Evolutionary conservation across 257 asterid genomes (phyloP).

Genomic region (Catharanthus roseus): DNA sequence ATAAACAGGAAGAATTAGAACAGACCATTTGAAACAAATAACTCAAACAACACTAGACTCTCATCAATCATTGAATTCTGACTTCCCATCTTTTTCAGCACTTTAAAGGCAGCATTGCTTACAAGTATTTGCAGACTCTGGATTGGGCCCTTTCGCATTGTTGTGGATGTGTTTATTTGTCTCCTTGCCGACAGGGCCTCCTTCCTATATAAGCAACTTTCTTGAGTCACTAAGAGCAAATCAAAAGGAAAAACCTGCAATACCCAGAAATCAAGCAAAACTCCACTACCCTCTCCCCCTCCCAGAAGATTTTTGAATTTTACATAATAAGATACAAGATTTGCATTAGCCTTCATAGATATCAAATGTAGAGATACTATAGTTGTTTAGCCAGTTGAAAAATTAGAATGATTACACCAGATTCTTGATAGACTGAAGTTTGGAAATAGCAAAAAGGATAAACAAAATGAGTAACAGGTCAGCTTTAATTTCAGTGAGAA

Average conservation of each 20-base stretch:
- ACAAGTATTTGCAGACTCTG: slow-evolving; percentile 10
- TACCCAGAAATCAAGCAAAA: background rate
- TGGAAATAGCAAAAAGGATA: too few species aligned
- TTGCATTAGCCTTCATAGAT: background rate
- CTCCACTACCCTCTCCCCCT: background rate
- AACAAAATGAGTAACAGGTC: background rate
- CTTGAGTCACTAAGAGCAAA: too few species aligned
- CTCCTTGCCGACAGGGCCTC: background rate
- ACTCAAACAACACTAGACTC: background rate
- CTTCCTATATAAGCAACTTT: slow-evolving; percentile 12
- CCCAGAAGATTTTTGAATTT: background rate
- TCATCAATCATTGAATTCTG: background rate
- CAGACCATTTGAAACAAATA: background rate
- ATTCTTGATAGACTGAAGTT: background rate
- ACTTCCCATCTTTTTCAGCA: background rate
- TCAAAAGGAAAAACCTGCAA: too few species aligned
- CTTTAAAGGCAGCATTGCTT: background rate
- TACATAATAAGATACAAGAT: background rate
- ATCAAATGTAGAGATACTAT: background rate
- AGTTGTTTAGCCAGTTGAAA: background rate
- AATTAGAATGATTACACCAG: background rate
- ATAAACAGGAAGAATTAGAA: background rate
- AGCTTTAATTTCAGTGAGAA: background rate
- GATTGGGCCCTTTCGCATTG: background rate
- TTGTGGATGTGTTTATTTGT: background rate